Base-by-base conservation (phyloP, 1,284 basidiomycete species). In the Puccinia horiana region DNA sequence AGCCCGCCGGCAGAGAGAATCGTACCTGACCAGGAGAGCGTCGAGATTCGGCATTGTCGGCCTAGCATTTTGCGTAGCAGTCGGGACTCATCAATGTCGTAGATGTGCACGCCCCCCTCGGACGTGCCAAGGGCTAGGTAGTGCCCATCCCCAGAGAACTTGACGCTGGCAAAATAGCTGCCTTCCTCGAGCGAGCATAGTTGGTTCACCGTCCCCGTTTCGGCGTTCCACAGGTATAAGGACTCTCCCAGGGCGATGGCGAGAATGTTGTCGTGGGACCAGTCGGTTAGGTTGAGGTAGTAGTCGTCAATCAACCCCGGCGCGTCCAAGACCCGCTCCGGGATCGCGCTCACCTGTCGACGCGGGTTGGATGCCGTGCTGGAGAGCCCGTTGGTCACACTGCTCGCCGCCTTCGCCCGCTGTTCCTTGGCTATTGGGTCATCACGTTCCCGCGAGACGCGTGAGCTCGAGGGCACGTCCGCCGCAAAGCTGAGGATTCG, bases 221-320 rank as follows among this genome's bases (percentile, higher is more conserved):
- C 94, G 0, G 95, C 96, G 84, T 92, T 93, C 97, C 96, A 99
- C 77, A 96, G 91, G 87, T 96, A 98, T 0, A 93, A 93, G 74
- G 90, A 90, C 63, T 92, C 91, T 42, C 91, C 93, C 3, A 98
- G 90, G 0, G 93, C 95, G 82, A 98, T 95, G 0, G 93, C 94
- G 4, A 98, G 91, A 47, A 92, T 89, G 87, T 99, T 98, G 82
- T 91, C 91, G 44, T 90, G 90, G 52, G 93, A 93, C 96, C 96
- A 99, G 63, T 92, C 91, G 81, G 98, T 88, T 49, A 99, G 89
- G 87, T 99, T 99, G 85, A 98, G 91, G 87, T 99, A 99, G 87
- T 97, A 99, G 88, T 99, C 97, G 85, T 98, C 95, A 58, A 93
- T 90, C 89, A 98, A 93, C 0, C 94, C 94, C 0, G 96, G 95